These are phyloP conservation scores for Exutisphaerella laricina DNA, from an alignment of 2,329 filamentous ascomycete species.

Conservation along the genomic window DNA sequence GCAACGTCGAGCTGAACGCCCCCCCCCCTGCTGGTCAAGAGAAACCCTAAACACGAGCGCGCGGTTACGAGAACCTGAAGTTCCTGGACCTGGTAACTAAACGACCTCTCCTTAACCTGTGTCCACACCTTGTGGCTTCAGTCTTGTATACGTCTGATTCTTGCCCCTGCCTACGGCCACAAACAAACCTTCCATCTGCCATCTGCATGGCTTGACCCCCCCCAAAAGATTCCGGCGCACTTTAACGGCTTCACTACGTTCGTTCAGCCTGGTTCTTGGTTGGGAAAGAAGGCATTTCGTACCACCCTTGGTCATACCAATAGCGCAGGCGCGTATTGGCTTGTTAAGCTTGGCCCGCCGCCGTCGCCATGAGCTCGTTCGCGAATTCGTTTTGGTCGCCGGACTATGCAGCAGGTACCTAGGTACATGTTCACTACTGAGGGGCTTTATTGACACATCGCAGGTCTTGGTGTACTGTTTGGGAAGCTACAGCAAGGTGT, in stretches of 20 bases:
- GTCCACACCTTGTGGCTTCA: background rate
- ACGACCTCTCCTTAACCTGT: background rate
- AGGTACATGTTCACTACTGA: slow-evolving; percentile 4
- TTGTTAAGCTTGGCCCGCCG: slow-evolving; percentile 1
- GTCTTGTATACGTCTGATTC: too few relatives aligned
- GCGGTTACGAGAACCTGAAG: background rate
- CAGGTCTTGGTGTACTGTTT: slow-evolving; percentile 83
- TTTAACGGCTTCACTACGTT: background rate
- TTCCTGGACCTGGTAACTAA: background rate
- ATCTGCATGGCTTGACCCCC: background rate
- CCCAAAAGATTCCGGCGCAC: slow-evolving; percentile 1
- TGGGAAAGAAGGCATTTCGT: slow-evolving; percentile 1
- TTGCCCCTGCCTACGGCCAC: too few relatives aligned
- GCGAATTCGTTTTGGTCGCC: slow-evolving; percentile 96
- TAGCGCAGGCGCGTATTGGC: slow-evolving; percentile 5
- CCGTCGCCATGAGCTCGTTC: slow-evolving; percentile 70
- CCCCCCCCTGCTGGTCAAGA: too few relatives aligned
- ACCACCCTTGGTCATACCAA: slow-evolving; percentile 1
- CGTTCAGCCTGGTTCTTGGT: background rate
- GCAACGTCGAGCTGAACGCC: too few relatives aligned
- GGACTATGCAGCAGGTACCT: slow-evolving; percentile 87
- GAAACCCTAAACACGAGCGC: background rate
- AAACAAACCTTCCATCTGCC: too few relatives aligned
- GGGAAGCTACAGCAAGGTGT: slow-evolving; percentile 95
- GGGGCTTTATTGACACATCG: slow-evolving; percentile 5